These are phyloP conservation scores for Carnegiea gigantea DNA, from an alignment of 179 eudicot species.

Conservation along the genomic window DNA sequence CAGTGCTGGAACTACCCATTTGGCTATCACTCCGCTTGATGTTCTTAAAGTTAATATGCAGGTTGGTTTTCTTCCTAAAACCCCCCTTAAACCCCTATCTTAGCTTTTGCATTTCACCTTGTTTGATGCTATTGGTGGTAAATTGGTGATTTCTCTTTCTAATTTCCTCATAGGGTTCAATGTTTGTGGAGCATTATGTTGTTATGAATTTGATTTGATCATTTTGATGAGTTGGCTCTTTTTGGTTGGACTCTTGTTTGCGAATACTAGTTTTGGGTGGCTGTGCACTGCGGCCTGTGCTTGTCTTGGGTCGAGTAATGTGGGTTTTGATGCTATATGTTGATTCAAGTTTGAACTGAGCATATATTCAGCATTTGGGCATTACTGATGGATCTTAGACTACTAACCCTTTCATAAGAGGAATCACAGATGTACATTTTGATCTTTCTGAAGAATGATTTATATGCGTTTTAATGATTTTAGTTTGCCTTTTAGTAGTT, in stretches of 20 bases:
- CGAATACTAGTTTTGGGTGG: background rate
- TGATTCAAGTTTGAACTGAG: background rate
- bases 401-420: background rate
- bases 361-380: background rate
- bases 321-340: constrained; percentile 8
- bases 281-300: background rate
- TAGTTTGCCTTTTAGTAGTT: background rate
- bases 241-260: background rate
- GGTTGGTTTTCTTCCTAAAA: constrained; percentile 36
- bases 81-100: constrained; percentile 27
- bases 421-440: background rate
- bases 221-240: background rate
- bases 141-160: background rate
- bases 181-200: background rate
- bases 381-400: background rate
- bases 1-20: constrained; percentile 77
- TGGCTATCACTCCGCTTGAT: constrained; percentile 81
- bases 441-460: background rate
- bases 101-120: background rate
- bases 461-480: background rate
- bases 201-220: background rate
- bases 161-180: background rate
- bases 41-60: constrained; percentile 90
- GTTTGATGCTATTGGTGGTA: background rate
- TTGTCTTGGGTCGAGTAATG: background rate